Percentiles rank a stretch among this genome's conserved stretches.
phyloP scores from a whole-genome alignment of 1,284 basidiomycete genomes.

The Tilletia caries region DNA sequence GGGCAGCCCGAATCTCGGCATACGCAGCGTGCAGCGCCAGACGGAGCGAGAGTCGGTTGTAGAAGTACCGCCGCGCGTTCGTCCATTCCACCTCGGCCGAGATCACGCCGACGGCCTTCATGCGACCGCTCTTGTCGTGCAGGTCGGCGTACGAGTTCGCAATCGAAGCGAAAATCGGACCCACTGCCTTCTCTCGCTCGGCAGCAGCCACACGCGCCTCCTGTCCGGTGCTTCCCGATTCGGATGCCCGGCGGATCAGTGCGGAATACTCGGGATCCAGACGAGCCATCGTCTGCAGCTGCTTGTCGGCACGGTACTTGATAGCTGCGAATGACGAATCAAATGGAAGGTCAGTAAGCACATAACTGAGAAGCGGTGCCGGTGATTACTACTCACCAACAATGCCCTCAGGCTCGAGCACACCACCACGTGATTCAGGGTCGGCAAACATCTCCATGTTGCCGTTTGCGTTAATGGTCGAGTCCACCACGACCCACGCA shows the following conservation, averaged over 20 bases:
- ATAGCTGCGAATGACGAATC: slow-evolving; percentile 38
- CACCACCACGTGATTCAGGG: slow-evolving; percentile 89
- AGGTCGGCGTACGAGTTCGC: slow-evolving; percentile 93
- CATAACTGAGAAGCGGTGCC: not conserved
- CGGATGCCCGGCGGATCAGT: slow-evolving; percentile 65
- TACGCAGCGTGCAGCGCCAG: not conserved
- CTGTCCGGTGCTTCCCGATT: slow-evolving; percentile 65
- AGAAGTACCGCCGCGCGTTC: slow-evolving; percentile 81
- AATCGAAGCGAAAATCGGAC: slow-evolving; percentile 88
- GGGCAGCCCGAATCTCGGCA: slow-evolving; percentile 5
- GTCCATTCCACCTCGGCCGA: slow-evolving; percentile 68
- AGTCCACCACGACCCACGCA: slow-evolving; percentile 98
- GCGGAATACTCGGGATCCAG: slow-evolving; percentile 79
- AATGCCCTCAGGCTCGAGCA: slow-evolving; percentile 90
- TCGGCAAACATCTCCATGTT: slow-evolving; percentile 92
- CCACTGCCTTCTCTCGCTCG: slow-evolving; percentile 75
- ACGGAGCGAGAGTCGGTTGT: slow-evolving; percentile 69
- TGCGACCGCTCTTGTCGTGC: slow-evolving; percentile 89
- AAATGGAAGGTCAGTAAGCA: not conserved
- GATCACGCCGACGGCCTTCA: slow-evolving; percentile 91
- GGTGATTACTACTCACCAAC: slow-evolving; percentile 64
- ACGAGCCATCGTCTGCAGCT: slow-evolving; percentile 89
- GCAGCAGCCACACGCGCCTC: slow-evolving; percentile 63
- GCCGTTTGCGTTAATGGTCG: slow-evolving; percentile 84
- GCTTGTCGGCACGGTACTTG: slow-evolving; percentile 66